These are phyloP conservation scores for Aspergillus sp. DNA, from an alignment of 2,329 filamentous ascomycete species.

Conservation along the genomic window DNA sequence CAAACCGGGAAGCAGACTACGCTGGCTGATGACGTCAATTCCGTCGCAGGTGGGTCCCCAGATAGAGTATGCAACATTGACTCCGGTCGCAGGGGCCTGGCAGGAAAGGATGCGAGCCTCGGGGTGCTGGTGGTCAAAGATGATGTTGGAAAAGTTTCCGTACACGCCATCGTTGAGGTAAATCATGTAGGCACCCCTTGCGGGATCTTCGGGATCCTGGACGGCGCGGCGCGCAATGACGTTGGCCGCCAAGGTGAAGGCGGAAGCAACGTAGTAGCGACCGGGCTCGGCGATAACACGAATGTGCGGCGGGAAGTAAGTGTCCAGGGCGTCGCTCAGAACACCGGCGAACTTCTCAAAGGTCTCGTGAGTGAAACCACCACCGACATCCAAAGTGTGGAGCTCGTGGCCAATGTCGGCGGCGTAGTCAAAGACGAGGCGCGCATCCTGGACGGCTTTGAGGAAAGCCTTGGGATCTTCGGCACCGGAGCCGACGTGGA, in stretches of 20 bases:
- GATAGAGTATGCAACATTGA: slow-evolving; percentile 82
- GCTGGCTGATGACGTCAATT: slow-evolving; percentile 90
- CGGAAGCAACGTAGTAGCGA: slow-evolving; percentile 90
- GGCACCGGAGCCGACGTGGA: slow-evolving; percentile 96
- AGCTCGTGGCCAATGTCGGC: slow-evolving; percentile 75
- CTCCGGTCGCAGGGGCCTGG: slow-evolving; percentile 45
- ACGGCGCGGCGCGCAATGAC: slow-evolving; percentile 94
- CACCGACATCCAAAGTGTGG: slow-evolving; percentile 89
- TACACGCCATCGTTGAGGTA: slow-evolving; percentile 98
- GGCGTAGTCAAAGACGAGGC: slow-evolving; percentile 86
- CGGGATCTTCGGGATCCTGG: slow-evolving; percentile 62
- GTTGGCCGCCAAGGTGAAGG: slow-evolving; percentile 94
- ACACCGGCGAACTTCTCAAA: slow-evolving; percentile 90
- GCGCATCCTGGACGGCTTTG: slow-evolving; percentile 88
- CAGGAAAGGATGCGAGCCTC: slow-evolving; percentile 77
- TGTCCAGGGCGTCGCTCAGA: slow-evolving; percentile 77
- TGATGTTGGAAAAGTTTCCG: slow-evolving; percentile 98
- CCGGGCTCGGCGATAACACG: slow-evolving; percentile 95
- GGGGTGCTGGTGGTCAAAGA: slow-evolving; percentile 97
- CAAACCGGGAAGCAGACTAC: slow-evolving; percentile 74
- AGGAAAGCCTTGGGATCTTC: slow-evolving; percentile 90
- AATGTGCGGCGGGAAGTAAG: slow-evolving; percentile 82
- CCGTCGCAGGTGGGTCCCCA: slow-evolving; percentile 99
- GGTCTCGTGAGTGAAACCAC: slow-evolving; percentile 86
- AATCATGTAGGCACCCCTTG: slow-evolving; percentile 77